Base-by-base conservation (phyloP, 176 grass and related monocot genomes). In the Poa pratensis region DNA sequence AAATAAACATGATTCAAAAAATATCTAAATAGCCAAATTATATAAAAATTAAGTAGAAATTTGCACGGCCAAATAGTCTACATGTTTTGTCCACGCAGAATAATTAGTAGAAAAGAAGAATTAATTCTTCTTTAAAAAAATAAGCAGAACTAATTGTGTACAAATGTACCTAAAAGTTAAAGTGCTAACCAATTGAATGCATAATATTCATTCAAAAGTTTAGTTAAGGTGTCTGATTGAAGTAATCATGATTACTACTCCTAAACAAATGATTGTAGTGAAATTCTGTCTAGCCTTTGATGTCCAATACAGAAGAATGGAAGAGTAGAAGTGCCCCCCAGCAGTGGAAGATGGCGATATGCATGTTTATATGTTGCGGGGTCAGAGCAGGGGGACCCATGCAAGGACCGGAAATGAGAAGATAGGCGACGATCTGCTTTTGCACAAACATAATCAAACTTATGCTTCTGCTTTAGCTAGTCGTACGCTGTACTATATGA, bases 81-180 rank as follows among this genome's bases (percentile, higher is more conserved):
- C 39, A 11, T 66, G 14, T 34, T 69, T 16, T 23, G 12, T 10
- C 11, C 11, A 46, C 12, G 3, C 22, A 24, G 20, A 72, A 72
- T 43, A 46, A 46, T 23, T 0, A 20, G 14, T 70, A 2, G 13
- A 70, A 70, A 45, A 45, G 5, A 71, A 23, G 11, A 72, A 46
- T 72, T 15, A 24, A 26, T 72, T 72, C 39, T 72, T 40, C 40
- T 20, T 72, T 42, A 12, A 22, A 6, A 48, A 43, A 72, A 46
- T 11, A 24, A 72, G n/a, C 11, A 45, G 9, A 72, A 49, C 1
- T 70, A 68, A 37, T 68, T 68, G 30, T 68, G 32, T 37, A 68
- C 32, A 20, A 28, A 74, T 49, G 71, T 74, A 51, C 71, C 45
- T 10, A 51, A 74, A 74, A 74, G 45, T 28, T 74, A 74, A 74